Evolutionary conservation across 192 early-diverging fungal species (phyloP).

Genomic region (Rhizophagus prolifer): DNA sequence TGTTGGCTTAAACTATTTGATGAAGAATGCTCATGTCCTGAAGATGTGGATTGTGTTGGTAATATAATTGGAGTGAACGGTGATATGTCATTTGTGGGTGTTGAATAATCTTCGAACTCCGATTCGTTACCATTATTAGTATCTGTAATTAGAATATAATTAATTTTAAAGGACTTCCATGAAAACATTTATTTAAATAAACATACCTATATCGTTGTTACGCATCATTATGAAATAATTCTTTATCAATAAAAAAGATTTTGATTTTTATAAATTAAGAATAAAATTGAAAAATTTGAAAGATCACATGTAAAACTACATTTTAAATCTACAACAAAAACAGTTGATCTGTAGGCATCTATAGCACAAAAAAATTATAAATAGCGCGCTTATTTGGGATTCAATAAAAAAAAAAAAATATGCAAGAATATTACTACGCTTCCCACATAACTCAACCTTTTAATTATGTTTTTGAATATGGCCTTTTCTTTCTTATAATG

Average conservation of each 20-base stretch:
- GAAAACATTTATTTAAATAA: neutral
- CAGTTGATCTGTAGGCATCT: neutral
- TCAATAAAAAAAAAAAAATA: neutral
- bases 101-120: neutral
- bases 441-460: neutral
- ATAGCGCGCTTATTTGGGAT: neutral
- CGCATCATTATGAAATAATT: neutral
- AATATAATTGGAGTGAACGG: neutral
- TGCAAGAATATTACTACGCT: neutral
- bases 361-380: neutral
- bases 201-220: neutral
- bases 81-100: neutral
- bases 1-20: neutral
- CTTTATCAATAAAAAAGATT: neutral
- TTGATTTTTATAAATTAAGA: no score
- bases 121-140: neutral
- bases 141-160: no score
- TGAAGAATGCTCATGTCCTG: neutral
- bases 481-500: neutral
- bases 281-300: no score
- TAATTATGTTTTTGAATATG: neutral
- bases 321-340: no score
- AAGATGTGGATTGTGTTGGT: neutral
- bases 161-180: neutral
- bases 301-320: no score